Base-by-base conservation (phyloP, 306 rosid species). In the Delonix regia region DNA sequence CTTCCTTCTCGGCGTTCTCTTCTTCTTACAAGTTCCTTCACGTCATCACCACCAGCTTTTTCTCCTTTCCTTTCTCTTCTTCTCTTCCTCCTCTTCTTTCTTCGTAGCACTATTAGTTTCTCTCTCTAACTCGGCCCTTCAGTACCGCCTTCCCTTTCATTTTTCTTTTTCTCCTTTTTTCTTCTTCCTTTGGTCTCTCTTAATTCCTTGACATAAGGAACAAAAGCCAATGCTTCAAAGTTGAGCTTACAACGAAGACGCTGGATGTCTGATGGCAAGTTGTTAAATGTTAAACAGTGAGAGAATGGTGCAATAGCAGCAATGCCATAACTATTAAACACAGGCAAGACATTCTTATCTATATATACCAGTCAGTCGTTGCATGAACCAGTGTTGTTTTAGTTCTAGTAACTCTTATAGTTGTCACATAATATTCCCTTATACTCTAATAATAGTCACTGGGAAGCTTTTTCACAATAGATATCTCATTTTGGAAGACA, bases 231-330 rank as follows among this genome's bases (percentile, higher is more conserved):
- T n/a, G 96, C 99, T 80, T 95, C 91, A 83, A 95, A 93, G 90
- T 93, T 93, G 80, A 95, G 98, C 86, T 95, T 95, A 75, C 99
- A 93, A 12, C 97, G 95, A 51, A 95, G 88, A 62, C 88, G 89
- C 68, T 95, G 99, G 83, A 95, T 95, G 77, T 90, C 86, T 85
- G 78, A 71, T 19, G 99, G 88, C 89, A 95, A 83, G 87, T 90
- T 93, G 86, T 91, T 92, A 85, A 95, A 95, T 75, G 99, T 86
- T 82, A 95, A 85, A 73, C 99, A 98, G 73, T 95, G 99, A 71
- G 99, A 95, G 84, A 95, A 95, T 22, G 99, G 99, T 27, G 99
- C 80, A 66, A 95, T 84, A 15, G 98, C 99, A 85, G 98, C 97
- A 77, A 95, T 87, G 33, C 96, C 98, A 71, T 93, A 89, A 85